Evolutionary conservation across 306 rosid species (phyloP).

Genomic region (Cucurbita moschata): DNA sequence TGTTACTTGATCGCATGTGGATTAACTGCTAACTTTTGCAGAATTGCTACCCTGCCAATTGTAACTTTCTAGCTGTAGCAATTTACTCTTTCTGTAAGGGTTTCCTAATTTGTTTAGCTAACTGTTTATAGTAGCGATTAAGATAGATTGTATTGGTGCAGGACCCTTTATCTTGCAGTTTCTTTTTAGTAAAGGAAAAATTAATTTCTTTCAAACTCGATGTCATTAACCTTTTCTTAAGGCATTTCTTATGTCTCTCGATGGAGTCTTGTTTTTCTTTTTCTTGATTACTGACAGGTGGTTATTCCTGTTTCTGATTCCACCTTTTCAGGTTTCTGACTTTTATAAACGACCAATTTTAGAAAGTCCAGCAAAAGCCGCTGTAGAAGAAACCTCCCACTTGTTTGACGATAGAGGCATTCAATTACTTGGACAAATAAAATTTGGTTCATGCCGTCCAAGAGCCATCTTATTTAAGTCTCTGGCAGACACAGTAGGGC

Average conservation of each 20-base stretch:
- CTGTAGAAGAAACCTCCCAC: slow-evolving; percentile 61
- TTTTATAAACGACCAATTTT: slow-evolving; percentile 65
- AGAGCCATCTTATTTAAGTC: slow-evolving; percentile 90
- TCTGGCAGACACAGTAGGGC: slow-evolving; percentile 92
- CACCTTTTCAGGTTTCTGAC: slow-evolving; percentile 57
- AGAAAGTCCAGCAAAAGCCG: slow-evolving; percentile 92
- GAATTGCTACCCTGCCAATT: no score
- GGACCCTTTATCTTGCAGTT: neutral
- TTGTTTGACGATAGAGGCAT: slow-evolving; percentile 76
- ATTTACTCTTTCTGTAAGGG: no score
- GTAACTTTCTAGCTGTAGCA: no score
- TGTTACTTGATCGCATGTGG: no score
- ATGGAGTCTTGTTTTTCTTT: neutral
- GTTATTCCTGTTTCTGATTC: neutral
- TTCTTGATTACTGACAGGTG: neutral
- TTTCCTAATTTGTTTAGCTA: no score
- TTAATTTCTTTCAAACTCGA: neutral
- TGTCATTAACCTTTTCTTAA: neutral
- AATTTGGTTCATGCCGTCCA: slow-evolving; percentile 85
- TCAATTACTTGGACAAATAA: slow-evolving; percentile 89
- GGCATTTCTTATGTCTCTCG: neutral
- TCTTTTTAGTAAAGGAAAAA: neutral
- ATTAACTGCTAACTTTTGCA: no score
- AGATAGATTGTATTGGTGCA: neutral
- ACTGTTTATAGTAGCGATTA: neutral